phyloP scores from a whole-genome alignment of 441 rosid genomes.

The Euphorbia neoarborescens region DNA sequence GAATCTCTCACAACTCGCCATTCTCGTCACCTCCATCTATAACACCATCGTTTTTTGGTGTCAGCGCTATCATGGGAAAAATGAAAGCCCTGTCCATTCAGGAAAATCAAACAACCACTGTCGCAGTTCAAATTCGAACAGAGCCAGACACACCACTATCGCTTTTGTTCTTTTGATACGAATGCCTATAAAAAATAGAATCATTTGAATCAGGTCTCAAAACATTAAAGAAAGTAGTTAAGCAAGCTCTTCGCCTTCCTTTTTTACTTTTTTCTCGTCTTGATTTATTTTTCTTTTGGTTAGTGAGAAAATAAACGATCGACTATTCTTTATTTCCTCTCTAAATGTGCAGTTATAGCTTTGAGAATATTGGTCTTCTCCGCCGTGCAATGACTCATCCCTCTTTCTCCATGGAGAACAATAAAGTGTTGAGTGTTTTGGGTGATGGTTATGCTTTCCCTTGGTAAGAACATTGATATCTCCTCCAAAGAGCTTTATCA shows the following conservation, averaged over 20 bases:
- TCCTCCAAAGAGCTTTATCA: slow-evolving; percentile 44
- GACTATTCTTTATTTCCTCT: too few species aligned
- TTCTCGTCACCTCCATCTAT: too few species aligned
- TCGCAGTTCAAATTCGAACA: too few species aligned
- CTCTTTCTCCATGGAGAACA: neutral
- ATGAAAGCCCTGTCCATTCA: too few species aligned
- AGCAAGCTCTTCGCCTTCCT: neutral
- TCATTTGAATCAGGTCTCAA: neutral
- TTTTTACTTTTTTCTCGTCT: neutral
- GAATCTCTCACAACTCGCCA: too few species aligned
- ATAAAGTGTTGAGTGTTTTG: neutral
- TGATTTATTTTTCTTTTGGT: neutral
- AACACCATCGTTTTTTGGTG: too few species aligned
- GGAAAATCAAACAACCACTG: too few species aligned
- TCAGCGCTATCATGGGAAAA: too few species aligned
- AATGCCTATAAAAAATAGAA: too few species aligned
- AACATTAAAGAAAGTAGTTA: neutral
- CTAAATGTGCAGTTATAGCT: neutral
- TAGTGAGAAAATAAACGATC: neutral
- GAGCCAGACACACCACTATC: too few species aligned
- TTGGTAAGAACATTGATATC: slow-evolving; percentile 39
- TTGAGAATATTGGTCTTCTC: neutral
- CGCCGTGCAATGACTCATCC: slow-evolving; percentile 7
- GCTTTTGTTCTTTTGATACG: too few species aligned
- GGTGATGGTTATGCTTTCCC: slow-evolving; percentile 29